A percentile compares a stretch with the other conserved stretches of the same genome.
phyloP scores from a whole-genome alignment of 2,329 filamentous ascomycete genomes.

The Cercospora zeina region DNA sequence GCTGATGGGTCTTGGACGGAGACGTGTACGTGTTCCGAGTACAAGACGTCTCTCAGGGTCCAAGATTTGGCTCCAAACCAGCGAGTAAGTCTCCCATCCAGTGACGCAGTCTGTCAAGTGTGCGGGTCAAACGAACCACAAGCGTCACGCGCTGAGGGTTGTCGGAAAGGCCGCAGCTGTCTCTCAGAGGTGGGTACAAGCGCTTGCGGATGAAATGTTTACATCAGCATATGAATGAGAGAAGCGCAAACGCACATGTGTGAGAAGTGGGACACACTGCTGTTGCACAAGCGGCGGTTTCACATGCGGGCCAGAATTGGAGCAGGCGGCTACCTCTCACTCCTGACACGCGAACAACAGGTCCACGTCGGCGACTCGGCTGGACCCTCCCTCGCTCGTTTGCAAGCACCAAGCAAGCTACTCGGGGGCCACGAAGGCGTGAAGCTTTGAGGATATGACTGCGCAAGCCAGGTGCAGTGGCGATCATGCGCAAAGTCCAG shows the following conservation, averaged over 20 bases:
- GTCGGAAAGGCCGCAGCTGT: too few relatives aligned
- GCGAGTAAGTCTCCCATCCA: not conserved
- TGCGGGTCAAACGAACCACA: not conserved
- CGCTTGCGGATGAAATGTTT: not conserved
- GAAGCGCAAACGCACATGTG: not conserved
- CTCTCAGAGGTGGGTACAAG: not conserved
- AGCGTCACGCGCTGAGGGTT: not conserved
- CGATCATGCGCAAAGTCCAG: conserved; percentile 1
- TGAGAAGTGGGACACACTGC: not conserved
- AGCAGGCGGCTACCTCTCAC: conserved; percentile 15
- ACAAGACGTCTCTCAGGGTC: not conserved
- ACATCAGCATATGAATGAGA: not conserved
- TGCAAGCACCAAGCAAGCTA: not conserved
- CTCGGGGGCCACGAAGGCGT: not conserved
- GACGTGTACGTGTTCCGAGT: conserved; percentile 4
- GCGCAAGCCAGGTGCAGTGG: not conserved
- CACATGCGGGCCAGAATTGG: conserved; percentile 1
- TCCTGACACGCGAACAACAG: not conserved
- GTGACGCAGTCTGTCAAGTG: not conserved
- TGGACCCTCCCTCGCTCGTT: conserved; percentile 7
- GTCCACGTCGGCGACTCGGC: conserved; percentile 20
- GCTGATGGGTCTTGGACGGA: not conserved
- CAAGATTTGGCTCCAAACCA: not conserved
- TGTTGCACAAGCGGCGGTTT: conserved; percentile 19
- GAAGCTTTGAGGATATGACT: conserved; percentile 1